Percentiles rank a stretch among this genome's conserved stretches.
Conservation (phyloP, 2,329 filamentous ascomycete genomes). For the Meredithiella fracta region DNA sequence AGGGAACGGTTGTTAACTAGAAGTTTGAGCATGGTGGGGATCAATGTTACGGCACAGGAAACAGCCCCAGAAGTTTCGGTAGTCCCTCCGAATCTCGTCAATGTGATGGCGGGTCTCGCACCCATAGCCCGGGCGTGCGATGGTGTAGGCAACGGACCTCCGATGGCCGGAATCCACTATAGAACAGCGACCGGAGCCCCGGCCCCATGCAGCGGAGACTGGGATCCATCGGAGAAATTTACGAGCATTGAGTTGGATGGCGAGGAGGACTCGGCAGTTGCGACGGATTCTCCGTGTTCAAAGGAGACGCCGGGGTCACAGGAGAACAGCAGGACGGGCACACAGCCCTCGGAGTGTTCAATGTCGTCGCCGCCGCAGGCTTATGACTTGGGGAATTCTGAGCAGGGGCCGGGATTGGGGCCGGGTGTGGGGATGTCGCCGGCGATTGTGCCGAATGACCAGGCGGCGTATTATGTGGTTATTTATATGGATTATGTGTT, state of each 20-base stretch:
- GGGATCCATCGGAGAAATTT: constrained; percentile 22
- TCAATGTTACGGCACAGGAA: constrained; percentile 13
- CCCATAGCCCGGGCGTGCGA: background rate
- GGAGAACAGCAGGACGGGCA: constrained; percentile 6
- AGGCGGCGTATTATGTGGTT: constrained; percentile 30
- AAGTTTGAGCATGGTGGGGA: background rate
- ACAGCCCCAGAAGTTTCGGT: background rate
- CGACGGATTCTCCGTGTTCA: constrained; percentile 11
- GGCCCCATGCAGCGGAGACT: constrained; percentile 16
- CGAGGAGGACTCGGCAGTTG: constrained; percentile 19
- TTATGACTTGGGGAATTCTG: too few relatives aligned
- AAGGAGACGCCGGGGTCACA: constrained; percentile 11
- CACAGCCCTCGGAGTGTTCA: constrained; percentile 12
- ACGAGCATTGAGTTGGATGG: constrained; percentile 14
- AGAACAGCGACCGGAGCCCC: background rate
- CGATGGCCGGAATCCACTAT: background rate
- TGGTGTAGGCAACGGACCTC: background rate
- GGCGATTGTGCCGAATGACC: constrained; percentile 6
- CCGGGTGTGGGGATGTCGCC: background rate
- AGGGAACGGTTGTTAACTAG: constrained; percentile 12
- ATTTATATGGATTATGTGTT: constrained; percentile 46
- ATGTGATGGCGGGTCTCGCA: background rate
- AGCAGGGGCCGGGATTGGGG: too few relatives aligned
- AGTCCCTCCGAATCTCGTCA: constrained; percentile 3
- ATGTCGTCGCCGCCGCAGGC: constrained; percentile 11